phyloP scores from a whole-genome alignment of 495 filamentous ascomycete genomes.

The Hamigera avellanea region DNA sequence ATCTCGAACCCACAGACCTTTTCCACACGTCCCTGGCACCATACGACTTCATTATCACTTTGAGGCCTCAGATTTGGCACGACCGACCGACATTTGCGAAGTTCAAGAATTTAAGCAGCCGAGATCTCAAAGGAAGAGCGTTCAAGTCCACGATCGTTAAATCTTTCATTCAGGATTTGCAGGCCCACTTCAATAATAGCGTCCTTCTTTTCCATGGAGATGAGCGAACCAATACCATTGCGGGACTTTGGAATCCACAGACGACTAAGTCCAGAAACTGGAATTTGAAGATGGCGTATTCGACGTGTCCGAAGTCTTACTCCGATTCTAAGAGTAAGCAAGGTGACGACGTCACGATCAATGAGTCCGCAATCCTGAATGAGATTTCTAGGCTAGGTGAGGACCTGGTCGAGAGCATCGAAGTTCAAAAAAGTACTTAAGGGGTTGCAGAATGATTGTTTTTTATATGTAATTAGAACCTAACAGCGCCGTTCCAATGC shows the following conservation, averaged over 20 bases:
- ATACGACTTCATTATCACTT: conserved; percentile 74
- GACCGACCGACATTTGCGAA: conserved; percentile 20
- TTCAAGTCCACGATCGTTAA: conserved; percentile 29
- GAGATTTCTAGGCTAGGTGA: conserved; percentile 57
- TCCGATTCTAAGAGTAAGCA: conserved; percentile 11
- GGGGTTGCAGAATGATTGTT: conserved; percentile 1
- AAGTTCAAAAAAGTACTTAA: conserved; percentile 12
- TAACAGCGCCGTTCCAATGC: conserved; percentile 12
- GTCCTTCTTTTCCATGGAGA: conserved; percentile 65
- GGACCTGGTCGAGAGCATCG: conserved; percentile 29
- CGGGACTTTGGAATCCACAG: conserved; percentile 73
- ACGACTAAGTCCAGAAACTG: conserved; percentile 39
- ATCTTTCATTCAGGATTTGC: conserved; percentile 48
- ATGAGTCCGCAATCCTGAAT: conserved; percentile 59
- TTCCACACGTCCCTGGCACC: conserved; percentile 60
- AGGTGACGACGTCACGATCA: conserved; percentile 43
- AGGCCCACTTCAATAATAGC: conserved; percentile 45
- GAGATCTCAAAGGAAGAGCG: conserved; percentile 5
- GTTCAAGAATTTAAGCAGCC: conserved; percentile 61
- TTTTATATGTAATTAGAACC: conserved; percentile 7
- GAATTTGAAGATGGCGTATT: conserved; percentile 57
- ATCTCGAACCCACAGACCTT: conserved; percentile 47
- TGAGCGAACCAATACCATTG: conserved; percentile 46
- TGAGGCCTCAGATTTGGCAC: conserved; percentile 38
- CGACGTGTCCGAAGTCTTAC: conserved; percentile 43